Percentiles rank a stretch among this genome's conserved stretches.
Evolutionary conservation across 1,139 yeast genomes (phyloP).

Genomic region (Schizosaccharomyces versatilis): DNA sequence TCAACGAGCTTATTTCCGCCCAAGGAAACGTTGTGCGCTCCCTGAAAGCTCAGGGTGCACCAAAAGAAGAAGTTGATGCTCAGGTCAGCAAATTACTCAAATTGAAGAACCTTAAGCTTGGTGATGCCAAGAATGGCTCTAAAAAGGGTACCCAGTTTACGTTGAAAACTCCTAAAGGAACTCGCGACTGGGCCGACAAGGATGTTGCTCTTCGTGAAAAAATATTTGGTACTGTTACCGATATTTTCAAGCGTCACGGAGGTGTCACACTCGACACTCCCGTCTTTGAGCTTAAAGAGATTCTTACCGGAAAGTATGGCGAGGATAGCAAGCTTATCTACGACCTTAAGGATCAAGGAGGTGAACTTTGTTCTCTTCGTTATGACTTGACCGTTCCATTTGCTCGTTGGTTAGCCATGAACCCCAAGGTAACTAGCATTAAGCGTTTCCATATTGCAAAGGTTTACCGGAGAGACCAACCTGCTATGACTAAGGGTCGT

Average conservation of each 20-base stretch:
- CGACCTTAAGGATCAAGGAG: conserved; percentile 94
- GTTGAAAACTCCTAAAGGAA: conserved; percentile 6
- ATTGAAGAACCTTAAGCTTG: neutral
- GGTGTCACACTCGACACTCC: conserved; percentile 97
- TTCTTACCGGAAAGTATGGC: conserved; percentile 89
- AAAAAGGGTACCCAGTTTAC: neutral
- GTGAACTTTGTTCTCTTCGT: conserved; percentile 82
- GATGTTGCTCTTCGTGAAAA: conserved; percentile 90
- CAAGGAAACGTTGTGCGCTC: conserved; percentile 1
- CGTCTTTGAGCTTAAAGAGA: conserved; percentile 84
- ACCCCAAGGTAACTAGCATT: conserved; percentile 54
- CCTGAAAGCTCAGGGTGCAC: neutral
- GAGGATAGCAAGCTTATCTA: conserved; percentile 91
- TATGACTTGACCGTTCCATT: conserved; percentile 94
- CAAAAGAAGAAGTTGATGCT: neutral
- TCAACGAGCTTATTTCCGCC: neutral
- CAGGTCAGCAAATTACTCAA: neutral
- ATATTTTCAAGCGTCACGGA: conserved; percentile 78
- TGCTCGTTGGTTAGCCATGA: conserved; percentile 90
- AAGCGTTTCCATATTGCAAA: conserved; percentile 93
- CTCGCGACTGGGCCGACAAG: conserved; percentile 84
- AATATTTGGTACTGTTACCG: conserved; percentile 48
- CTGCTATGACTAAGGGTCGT: conserved; percentile 98
- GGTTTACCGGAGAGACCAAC: conserved; percentile 95
- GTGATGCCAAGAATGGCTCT: neutral